Evolutionary conservation across 192 early-diverging fungal genomes (phyloP), one percentile per base, ranked within the genome.

Genomic region (Chytriomyces sp.): DNA sequence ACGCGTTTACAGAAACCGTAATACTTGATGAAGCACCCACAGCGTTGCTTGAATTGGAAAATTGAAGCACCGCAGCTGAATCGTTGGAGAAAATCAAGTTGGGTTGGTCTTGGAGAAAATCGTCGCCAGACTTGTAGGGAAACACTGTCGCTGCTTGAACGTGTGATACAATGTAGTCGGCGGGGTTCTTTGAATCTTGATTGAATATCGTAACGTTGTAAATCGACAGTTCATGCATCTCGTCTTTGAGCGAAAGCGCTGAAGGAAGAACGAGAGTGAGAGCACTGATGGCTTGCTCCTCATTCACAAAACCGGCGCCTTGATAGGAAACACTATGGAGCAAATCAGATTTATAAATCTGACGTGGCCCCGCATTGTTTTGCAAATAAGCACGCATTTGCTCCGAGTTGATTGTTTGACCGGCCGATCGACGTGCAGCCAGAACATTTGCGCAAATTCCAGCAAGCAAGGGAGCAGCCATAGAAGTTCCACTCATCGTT

Each of bases 391-490:
- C 47, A 57, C 71, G 71, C 35, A 72, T 20, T 47, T 35, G n/a
- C 9, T 24, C 45, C 44, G 48, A 68, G 28, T 18, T 64, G 26
- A n/a, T 16, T 18, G 13, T 26, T 8, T 23, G 26, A 13, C 53
- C 53, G 35, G 68, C 45, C 7, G 10, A 48, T 50, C 71, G n/a
- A 65, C 20, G 23, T 24, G 46, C 48, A 47, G 50, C 20, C 61
- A 89, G 72, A 61, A 78, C 82, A 26, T 87, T 61, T 48, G 88
- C 86, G 46, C 83, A 69, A 2, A 77, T 64, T 11, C 90, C 90
- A 61, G 85, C 80, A 24, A 85, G 47, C 69, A 85, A 92, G 0
- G 92, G 90, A 45, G 92, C 80, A 10, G 89, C 88, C 90, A 91
- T 91, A 60, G 86, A 87, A 0, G 89, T 89, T 43, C 90, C 90